phyloP scores from a whole-genome alignment of 768 basidiomycete genomes.

The Tricholoma furcatifolium region DNA sequence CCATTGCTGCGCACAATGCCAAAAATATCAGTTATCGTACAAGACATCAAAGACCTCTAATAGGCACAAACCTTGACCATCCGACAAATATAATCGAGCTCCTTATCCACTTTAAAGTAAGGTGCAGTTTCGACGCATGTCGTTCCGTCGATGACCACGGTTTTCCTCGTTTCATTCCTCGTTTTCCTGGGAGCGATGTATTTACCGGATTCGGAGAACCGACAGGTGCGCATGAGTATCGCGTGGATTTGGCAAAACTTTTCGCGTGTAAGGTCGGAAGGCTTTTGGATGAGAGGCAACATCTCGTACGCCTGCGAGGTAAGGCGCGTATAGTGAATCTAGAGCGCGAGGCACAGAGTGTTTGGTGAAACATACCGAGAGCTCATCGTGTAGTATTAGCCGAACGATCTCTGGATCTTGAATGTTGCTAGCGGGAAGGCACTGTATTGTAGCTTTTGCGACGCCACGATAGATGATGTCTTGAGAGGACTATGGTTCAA shows the following conservation, averaged over 20 bases:
- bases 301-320: conserved; percentile 19
- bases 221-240: conserved; percentile 27
- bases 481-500: conserved; percentile 17
- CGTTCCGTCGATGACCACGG: conserved; percentile 21
- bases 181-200: conserved; percentile 27
- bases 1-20: conserved; percentile 17
- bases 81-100: conserved; percentile 27
- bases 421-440: conserved; percentile 18
- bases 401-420: conserved; percentile 20
- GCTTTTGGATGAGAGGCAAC: conserved; percentile 6
- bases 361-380: conserved; percentile 19
- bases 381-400: conserved; percentile 26
- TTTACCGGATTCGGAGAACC: conserved; percentile 1
- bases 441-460: conserved; percentile 15
- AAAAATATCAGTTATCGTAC: not conserved
- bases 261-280: conserved; percentile 12
- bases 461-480: conserved; percentile 23
- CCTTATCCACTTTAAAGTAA: conserved; percentile 26
- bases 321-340: not conserved
- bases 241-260: conserved; percentile 25
- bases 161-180: conserved; percentile 24
- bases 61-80: conserved; percentile 23
- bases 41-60: no score
- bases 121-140: conserved; percentile 26
- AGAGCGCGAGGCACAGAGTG: not conserved